phyloP scores from a whole-genome alignment of 2,329 filamentous ascomycete species.

The Penicillium capsulatum region DNA sequence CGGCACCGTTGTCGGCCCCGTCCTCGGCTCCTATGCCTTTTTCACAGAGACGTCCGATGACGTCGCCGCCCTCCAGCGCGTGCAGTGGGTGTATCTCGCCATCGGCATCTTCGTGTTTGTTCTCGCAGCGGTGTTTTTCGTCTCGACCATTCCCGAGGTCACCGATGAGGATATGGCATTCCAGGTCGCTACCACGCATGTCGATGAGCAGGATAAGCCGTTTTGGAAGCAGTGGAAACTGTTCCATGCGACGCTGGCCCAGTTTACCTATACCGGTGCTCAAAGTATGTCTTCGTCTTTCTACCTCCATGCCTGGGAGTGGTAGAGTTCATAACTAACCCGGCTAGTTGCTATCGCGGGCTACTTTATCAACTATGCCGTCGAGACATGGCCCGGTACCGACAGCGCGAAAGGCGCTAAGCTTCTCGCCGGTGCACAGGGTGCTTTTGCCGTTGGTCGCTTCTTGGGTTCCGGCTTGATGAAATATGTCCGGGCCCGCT shows the following conservation, averaged over 20 bases:
- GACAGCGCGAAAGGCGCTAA: slow-evolving; percentile 57
- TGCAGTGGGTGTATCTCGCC: slow-evolving; percentile 78
- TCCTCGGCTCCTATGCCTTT: slow-evolving; percentile 69
- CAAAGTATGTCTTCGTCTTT: slow-evolving; percentile 49
- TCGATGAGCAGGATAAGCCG: slow-evolving; percentile 55
- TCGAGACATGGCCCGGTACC: slow-evolving; percentile 55
- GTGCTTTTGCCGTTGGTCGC: slow-evolving; percentile 66
- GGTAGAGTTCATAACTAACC: no score
- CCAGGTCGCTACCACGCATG: slow-evolving; percentile 55
- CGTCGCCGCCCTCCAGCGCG: slow-evolving; percentile 57
- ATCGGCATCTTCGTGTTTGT: slow-evolving; percentile 68
- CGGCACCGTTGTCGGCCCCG: slow-evolving; percentile 68
- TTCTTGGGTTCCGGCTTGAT: slow-evolving; percentile 65
- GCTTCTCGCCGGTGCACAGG: slow-evolving; percentile 70
- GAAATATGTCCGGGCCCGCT: slow-evolving; percentile 63
- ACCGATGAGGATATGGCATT: slow-evolving; percentile 66
- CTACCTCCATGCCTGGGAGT: neutral
- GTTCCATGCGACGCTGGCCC: slow-evolving; percentile 70
- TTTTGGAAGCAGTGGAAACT: slow-evolving; percentile 68
- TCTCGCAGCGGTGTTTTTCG: slow-evolving; percentile 62
- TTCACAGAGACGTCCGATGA: slow-evolving; percentile 61
- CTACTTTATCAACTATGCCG: slow-evolving; percentile 73
- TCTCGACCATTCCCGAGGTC: slow-evolving; percentile 66
- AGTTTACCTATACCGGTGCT: slow-evolving; percentile 76
- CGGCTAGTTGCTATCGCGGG: slow-evolving; percentile 44